Conservation (phyloP, 441 rosid genomes). For the Jatropha multifida region DNA sequence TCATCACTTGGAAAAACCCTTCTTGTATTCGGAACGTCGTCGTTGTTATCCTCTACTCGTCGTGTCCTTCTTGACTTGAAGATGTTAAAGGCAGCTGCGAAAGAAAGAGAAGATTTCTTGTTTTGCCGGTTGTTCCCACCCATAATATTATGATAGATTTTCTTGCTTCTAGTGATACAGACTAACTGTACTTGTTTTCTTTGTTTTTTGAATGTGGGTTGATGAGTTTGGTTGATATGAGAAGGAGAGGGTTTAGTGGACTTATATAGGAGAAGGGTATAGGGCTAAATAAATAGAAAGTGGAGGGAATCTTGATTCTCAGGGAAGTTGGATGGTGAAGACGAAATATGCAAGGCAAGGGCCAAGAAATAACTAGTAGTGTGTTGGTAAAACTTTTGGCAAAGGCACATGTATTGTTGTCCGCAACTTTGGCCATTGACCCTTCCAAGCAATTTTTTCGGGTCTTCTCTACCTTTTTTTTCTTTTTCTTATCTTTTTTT, state of each 20-base stretch:
- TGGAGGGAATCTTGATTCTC: slow-evolving; percentile 19
- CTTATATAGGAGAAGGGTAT: too few species aligned
- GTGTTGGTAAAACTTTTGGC: slow-evolving; percentile 7
- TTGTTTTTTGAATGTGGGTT: not conserved
- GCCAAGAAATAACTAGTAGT: too few species aligned
- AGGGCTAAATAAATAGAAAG: not conserved
- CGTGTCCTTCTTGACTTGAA: slow-evolving; percentile 42
- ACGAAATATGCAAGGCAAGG: not conserved
- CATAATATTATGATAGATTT: slow-evolving; percentile 20
- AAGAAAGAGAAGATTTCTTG: slow-evolving; percentile 28
- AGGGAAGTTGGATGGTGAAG: not conserved
- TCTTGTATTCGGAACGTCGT: slow-evolving; percentile 33
- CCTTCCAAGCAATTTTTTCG: too few species aligned
- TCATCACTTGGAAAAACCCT: slow-evolving; percentile 59
- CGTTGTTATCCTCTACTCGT: slow-evolving; percentile 28
- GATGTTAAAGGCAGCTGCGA: slow-evolving; percentile 37
- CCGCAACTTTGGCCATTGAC: slow-evolving; percentile 14
- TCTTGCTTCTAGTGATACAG: not conserved
- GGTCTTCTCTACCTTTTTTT: too few species aligned
- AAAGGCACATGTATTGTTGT: slow-evolving; percentile 31
- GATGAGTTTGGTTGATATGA: slow-evolving; percentile 3
- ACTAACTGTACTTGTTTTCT: too few species aligned
- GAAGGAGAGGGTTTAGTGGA: not conserved
- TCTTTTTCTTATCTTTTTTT: too few species aligned
- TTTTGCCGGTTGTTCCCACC: slow-evolving; percentile 42